phyloP scores from a whole-genome alignment of 257 asterid species.

The Echites panduratus region DNA sequence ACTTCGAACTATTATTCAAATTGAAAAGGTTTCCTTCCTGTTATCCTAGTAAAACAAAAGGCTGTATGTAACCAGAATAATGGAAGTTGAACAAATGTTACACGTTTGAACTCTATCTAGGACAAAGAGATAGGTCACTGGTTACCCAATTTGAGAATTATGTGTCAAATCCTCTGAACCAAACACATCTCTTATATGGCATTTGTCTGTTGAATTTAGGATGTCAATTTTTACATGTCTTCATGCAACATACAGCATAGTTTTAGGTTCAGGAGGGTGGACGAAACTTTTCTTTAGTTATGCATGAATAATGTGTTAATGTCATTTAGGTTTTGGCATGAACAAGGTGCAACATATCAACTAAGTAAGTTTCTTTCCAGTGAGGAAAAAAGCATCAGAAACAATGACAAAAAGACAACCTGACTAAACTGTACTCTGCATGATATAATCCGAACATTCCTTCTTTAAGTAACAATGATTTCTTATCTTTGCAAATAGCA shows the following conservation, averaged over 20 bases:
- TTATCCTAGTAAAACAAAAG: not conserved
- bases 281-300: too few species aligned
- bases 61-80: not conserved
- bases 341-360: not conserved
- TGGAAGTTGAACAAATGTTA: not conserved
- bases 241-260: not conserved
- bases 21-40: too few species aligned
- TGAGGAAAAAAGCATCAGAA: too few species aligned
- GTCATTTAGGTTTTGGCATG: not conserved
- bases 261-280: not conserved
- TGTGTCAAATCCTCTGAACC: not conserved
- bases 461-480: not conserved
- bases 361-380: not conserved
- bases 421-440: not conserved
- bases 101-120: not conserved
- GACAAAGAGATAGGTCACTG: not conserved
- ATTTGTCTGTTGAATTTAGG: not conserved
- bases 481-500: not conserved
- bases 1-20: too few species aligned
- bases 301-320: not conserved
- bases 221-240: not conserved
- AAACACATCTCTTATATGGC: not conserved
- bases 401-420: not conserved
- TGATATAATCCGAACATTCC: not conserved
- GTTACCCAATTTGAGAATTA: not conserved